These are phyloP conservation scores for Coriolopsis trogii DNA, from an alignment of 1,284 basidiomycete species.

Conservation along the genomic window DNA sequence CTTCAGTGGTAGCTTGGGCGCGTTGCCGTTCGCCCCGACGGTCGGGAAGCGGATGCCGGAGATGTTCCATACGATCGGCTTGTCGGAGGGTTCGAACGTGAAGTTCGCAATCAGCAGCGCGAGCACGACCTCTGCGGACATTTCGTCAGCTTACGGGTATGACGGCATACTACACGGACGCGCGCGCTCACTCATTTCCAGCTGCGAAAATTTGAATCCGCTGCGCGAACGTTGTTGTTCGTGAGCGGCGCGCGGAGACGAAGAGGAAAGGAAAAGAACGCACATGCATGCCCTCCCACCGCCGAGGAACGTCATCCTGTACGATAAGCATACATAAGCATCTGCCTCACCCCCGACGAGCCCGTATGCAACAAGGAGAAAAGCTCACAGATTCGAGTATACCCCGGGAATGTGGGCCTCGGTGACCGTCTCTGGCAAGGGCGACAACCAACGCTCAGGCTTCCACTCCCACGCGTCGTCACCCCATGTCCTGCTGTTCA, in stretches of 20 bases:
- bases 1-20: constrained; percentile 21
- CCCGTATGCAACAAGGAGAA: neutral
- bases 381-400: constrained; percentile 33
- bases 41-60: constrained; percentile 26
- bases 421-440: constrained; percentile 21
- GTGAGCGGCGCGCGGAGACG: neutral
- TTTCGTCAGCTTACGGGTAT: too few species aligned
- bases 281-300: constrained; percentile 36
- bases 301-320: constrained; percentile 36
- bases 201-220: constrained; percentile 36
- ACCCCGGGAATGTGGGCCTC: constrained; percentile 31
- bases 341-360: neutral
- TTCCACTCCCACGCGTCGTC: constrained; percentile 34
- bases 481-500: constrained; percentile 35
- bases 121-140: constrained; percentile 19
- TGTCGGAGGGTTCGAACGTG: constrained; percentile 19
- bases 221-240: constrained; percentile 14
- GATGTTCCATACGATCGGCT: constrained; percentile 25
- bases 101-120: constrained; percentile 16
- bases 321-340: constrained; percentile 4
- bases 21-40: constrained; percentile 20
- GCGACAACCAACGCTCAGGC: constrained; percentile 35
- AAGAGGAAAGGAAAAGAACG: constrained; percentile 4
- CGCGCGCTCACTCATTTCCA: constrained; percentile 33
- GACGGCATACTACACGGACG: neutral